Evolutionary conservation across 768 basidiomycete species (phyloP).

Genomic region (Porpolomopsis calyptriformis): DNA sequence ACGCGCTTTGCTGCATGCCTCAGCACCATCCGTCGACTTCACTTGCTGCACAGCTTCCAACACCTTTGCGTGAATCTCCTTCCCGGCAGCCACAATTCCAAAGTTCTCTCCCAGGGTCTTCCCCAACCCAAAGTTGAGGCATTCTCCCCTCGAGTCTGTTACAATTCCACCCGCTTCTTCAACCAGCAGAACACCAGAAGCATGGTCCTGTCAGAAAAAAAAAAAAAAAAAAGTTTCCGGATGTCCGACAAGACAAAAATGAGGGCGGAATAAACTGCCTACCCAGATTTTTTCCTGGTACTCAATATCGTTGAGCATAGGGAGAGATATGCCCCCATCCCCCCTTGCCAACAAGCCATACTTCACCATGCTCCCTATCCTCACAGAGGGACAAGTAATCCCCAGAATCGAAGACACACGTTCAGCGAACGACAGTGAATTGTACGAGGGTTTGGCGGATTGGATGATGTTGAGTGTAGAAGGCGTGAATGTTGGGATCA

Average conservation of each 20-base stretch:
- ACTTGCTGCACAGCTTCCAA: constrained; percentile 67
- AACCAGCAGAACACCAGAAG: constrained; percentile 73
- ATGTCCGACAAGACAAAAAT: too few species aligned
- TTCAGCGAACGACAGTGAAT: constrained; percentile 78
- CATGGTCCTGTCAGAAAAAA: constrained; percentile 62
- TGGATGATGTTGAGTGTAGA: constrained; percentile 65
- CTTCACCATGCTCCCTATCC: constrained; percentile 97
- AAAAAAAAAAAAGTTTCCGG: background rate
- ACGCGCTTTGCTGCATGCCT: background rate
- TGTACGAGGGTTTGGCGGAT: constrained; percentile 85
- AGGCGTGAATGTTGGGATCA: constrained; percentile 40
- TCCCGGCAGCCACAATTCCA: constrained; percentile 77
- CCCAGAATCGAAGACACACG: constrained; percentile 57
- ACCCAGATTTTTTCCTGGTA: constrained; percentile 97
- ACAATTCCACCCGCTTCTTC: constrained; percentile 86
- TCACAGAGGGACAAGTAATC: constrained; percentile 51
- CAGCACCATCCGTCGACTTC: background rate
- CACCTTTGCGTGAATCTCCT: constrained; percentile 55
- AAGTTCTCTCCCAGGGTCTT: constrained; percentile 77
- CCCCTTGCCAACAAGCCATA: constrained; percentile 81
- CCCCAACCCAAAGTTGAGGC: constrained; percentile 79
- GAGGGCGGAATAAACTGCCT: constrained; percentile 11
- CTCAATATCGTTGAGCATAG: constrained; percentile 66
- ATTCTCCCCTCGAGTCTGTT: constrained; percentile 67
- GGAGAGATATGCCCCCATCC: constrained; percentile 72